These are phyloP conservation scores for Tulasnella sp. DNA, from an alignment of 768 basidiomycete genomes.

Conservation along the genomic window DNA sequence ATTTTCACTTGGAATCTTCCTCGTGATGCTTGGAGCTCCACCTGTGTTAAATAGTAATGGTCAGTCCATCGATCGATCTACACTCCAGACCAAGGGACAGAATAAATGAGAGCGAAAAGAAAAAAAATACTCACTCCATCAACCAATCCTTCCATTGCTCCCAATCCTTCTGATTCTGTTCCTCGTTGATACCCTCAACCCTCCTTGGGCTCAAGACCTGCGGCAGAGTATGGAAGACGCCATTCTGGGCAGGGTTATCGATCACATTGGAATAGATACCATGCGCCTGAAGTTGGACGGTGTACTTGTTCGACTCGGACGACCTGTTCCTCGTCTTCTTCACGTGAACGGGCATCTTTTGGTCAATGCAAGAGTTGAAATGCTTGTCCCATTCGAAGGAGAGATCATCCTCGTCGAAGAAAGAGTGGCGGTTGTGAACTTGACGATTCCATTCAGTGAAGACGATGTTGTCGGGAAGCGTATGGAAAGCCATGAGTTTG, in stretches of 20 bases:
- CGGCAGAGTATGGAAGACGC: background rate
- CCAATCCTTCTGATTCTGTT: background rate
- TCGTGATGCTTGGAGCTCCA: too few relatives aligned
- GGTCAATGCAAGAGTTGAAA: slow-evolving; percentile 5
- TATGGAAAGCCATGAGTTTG: slow-evolving; percentile 29
- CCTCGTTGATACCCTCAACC: background rate
- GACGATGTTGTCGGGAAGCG: slow-evolving; percentile 15
- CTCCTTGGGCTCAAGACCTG: slow-evolving; percentile 12
- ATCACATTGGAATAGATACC: background rate
- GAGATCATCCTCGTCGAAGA: background rate
- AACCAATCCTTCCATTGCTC: background rate
- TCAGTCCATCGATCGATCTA: too few relatives aligned
- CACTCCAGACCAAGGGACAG: too few relatives aligned
- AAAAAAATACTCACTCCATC: too few relatives aligned
- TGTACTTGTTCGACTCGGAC: slow-evolving; percentile 4
- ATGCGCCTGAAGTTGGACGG: slow-evolving; percentile 13
- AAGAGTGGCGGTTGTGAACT: background rate
- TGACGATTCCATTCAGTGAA: slow-evolving; percentile 11
- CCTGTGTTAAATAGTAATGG: too few relatives aligned
- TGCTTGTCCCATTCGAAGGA: slow-evolving; percentile 13
- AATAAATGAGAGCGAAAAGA: too few relatives aligned
- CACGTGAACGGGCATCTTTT: slow-evolving; percentile 12
- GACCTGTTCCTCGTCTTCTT: slow-evolving; percentile 8
- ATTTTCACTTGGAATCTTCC: too few relatives aligned
- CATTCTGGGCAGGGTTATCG: slow-evolving; percentile 10